Evolutionary conservation across 2,329 filamentous ascomycete genomes (phyloP).

Genomic region (Metarhizium anisopliae): DNA sequence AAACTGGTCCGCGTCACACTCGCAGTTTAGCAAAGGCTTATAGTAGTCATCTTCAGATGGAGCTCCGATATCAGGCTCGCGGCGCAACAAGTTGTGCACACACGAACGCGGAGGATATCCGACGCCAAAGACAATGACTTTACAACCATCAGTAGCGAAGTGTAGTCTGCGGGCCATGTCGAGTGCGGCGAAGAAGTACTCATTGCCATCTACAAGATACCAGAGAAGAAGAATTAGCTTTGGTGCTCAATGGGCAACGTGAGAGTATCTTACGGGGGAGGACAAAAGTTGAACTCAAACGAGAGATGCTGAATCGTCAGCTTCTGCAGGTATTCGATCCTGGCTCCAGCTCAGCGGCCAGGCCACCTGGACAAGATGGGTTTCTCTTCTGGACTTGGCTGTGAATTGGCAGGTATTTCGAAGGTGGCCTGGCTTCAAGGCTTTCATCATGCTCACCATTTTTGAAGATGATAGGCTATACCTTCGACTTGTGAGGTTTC

Average conservation of each 20-base stretch:
- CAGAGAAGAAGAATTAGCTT: constrained; percentile 8
- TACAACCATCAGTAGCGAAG: constrained; percentile 14
- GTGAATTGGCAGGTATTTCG: constrained; percentile 19
- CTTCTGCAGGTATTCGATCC: constrained; percentile 13
- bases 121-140: constrained; percentile 22
- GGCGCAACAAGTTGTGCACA: constrained; percentile 19
- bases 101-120: constrained; percentile 19
- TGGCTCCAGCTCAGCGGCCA: constrained; percentile 20
- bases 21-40: constrained; percentile 13
- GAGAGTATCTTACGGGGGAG: too few species aligned
- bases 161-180: constrained; percentile 18
- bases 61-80: constrained; percentile 22
- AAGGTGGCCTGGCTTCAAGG: constrained; percentile 12
- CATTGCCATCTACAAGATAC: constrained; percentile 26
- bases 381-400: constrained; percentile 15
- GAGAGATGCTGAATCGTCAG: background rate
- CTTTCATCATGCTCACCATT: background rate
- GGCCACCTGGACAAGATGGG: constrained; percentile 21
- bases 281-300: too few species aligned
- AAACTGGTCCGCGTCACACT: constrained; percentile 35
- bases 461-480: background rate
- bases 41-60: constrained; percentile 14
- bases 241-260: too few species aligned
- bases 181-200: constrained; percentile 24
- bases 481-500: too few species aligned